Evolutionary conservation across 257 asterid species (phyloP).

Genomic region (Thymus quinquecostatus): DNA sequence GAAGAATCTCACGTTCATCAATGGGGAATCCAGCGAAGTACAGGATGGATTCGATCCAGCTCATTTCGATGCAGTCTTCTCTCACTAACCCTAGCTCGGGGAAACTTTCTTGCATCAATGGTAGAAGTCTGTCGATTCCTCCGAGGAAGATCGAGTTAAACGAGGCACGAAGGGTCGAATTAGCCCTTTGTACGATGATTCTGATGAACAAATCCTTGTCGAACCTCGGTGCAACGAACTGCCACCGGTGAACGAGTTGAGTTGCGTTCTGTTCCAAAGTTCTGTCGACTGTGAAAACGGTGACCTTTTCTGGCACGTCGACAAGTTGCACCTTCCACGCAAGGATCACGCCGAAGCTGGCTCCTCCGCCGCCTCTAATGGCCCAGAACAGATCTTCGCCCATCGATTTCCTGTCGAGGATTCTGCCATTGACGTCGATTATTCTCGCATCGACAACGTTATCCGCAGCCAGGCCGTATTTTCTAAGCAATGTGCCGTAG

Average conservation of each 20-base stretch:
- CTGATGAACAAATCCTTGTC: conserved; percentile 10
- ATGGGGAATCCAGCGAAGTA: conserved; percentile 18
- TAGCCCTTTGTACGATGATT: not conserved
- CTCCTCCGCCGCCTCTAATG: conserved; percentile 28
- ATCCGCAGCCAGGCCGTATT: conserved; percentile 44
- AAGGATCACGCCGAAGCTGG: conserved; percentile 23
- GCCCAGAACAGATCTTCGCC: conserved; percentile 22
- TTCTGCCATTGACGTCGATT: conserved; percentile 37
- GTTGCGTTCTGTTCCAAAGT: conserved; percentile 25
- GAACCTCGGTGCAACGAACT: not conserved
- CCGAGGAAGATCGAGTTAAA: not conserved
- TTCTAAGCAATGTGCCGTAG: conserved; percentile 41
- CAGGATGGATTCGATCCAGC: conserved; percentile 22
- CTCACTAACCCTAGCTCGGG: conserved; percentile 22
- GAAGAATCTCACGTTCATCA: not conserved
- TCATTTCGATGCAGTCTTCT: conserved; percentile 20
- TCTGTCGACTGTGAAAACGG: conserved; percentile 20
- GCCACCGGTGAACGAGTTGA: conserved; percentile 18
- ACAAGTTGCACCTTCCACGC: conserved; percentile 25
- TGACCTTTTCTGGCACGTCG: conserved; percentile 24
- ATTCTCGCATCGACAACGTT: conserved; percentile 44
- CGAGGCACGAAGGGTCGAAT: not conserved
- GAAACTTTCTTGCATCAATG: conserved; percentile 16
- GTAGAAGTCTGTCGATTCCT: not conserved
- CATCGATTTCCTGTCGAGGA: conserved; percentile 24